A percentile compares a stretch with the other conserved stretches of the same genome.
phyloP scores from a whole-genome alignment of 768 basidiomycete genomes.

The Termitomyces bulborhizus region DNA sequence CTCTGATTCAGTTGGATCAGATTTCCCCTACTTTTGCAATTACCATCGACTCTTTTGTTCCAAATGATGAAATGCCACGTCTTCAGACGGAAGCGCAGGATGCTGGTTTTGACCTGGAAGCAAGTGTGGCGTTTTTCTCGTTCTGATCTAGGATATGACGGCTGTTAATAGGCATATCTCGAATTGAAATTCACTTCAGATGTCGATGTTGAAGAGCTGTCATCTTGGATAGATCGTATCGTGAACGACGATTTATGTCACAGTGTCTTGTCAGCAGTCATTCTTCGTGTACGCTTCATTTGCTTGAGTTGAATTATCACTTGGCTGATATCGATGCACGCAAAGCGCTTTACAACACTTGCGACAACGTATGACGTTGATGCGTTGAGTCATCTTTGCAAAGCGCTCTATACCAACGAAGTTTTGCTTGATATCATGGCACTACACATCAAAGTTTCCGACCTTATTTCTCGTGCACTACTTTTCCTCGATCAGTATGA shows the following conservation, averaged over 20 bases:
- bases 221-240: constrained; percentile 36
- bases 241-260: constrained; percentile 56
- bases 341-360: constrained; percentile 54
- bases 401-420: constrained; percentile 53
- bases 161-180: constrained; percentile 40
- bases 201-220: constrained; percentile 27
- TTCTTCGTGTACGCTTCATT: constrained; percentile 44
- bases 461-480: constrained; percentile 58
- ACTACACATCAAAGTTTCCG: constrained; percentile 57
- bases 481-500: constrained; percentile 66
- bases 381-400: constrained; percentile 63
- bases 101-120: constrained; percentile 51
- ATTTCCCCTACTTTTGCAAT: constrained; percentile 47
- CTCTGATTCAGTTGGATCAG: constrained; percentile 46
- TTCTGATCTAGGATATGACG: constrained; percentile 2
- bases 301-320: not conserved
- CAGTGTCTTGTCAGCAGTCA: constrained; percentile 46
- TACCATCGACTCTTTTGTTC: constrained; percentile 45
- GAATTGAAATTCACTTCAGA: constrained; percentile 55
- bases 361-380: constrained; percentile 57
- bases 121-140: constrained; percentile 20
- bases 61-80: constrained; percentile 41
- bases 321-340: not conserved
- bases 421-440: constrained; percentile 61
- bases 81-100: constrained; percentile 58